phyloP scores from a whole-genome alignment of 2,329 filamentous ascomycete genomes.

The Penicillium brasilianum region DNA sequence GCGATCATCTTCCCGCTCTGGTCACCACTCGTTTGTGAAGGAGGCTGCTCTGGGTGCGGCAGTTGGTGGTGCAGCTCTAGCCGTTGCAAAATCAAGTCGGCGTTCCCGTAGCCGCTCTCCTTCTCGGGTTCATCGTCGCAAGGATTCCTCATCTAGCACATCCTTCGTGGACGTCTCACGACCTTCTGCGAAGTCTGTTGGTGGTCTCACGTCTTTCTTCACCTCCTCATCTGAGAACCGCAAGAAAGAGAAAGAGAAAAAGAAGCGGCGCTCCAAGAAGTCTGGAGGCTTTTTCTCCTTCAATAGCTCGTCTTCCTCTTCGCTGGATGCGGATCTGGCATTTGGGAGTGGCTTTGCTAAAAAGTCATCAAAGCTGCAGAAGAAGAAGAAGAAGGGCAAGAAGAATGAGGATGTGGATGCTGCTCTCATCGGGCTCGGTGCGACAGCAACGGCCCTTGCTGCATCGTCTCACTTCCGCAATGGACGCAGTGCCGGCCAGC shows the following conservation, averaged over 20 bases:
- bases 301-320: constrained; percentile 69
- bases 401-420: constrained; percentile 48
- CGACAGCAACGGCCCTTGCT: constrained; percentile 54
- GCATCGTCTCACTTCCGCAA: constrained; percentile 42
- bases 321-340: constrained; percentile 70
- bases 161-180: constrained; percentile 71
- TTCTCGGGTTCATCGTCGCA: constrained; percentile 37
- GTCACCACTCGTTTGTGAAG: constrained; percentile 36
- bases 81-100: constrained; percentile 32
- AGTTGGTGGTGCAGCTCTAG: constrained; percentile 36
- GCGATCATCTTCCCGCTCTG: constrained; percentile 41
- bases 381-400: constrained; percentile 36
- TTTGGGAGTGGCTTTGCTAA: constrained; percentile 64
- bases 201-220: constrained; percentile 68
- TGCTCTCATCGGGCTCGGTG: constrained; percentile 55
- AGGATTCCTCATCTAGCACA: constrained; percentile 59
- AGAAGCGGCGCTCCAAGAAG: constrained; percentile 50
- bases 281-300: constrained; percentile 61
- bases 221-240: constrained; percentile 62
- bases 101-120: constrained; percentile 44
- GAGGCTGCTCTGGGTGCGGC: constrained; percentile 47
- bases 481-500: constrained; percentile 42
- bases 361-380: constrained; percentile 44
- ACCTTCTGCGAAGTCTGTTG: constrained; percentile 54
- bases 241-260: constrained; percentile 50